Percentiles rank a stretch among this genome's conserved stretches.
phyloP scores from a whole-genome alignment of 306 rosid genomes.

The Herpetospermum pedunculosum region DNA sequence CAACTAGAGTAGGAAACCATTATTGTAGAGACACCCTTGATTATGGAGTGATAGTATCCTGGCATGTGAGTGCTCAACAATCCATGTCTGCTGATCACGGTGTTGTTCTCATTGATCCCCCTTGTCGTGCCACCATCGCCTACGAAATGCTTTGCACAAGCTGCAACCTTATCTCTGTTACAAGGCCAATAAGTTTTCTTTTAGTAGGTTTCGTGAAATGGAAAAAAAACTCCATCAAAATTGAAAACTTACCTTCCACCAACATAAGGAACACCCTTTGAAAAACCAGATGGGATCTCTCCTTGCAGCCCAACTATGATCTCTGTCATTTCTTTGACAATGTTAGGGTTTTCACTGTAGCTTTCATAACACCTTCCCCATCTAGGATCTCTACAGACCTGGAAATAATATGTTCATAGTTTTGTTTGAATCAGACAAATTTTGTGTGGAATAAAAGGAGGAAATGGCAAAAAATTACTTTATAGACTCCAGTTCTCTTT shows the following conservation, averaged over 20 bases:
- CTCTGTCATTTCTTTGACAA: slow-evolving; percentile 7
- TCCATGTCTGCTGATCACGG: neutral
- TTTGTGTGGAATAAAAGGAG: neutral
- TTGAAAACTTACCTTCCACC: slow-evolving; percentile 6
- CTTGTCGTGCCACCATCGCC: neutral
- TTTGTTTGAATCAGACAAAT: neutral
- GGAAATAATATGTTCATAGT: neutral
- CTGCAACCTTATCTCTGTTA: slow-evolving; percentile 13
- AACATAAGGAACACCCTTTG: slow-evolving; percentile 6
- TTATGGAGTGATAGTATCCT: slow-evolving; percentile 1
- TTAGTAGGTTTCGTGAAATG: neutral
- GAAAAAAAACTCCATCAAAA: neutral
- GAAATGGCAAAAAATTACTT: too few relatives aligned
- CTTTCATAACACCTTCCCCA: slow-evolving; percentile 16
- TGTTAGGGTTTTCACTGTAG: slow-evolving; percentile 6
- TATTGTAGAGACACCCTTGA: slow-evolving; percentile 10
- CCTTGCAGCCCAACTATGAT: slow-evolving; percentile 10
- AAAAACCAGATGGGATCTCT: neutral
- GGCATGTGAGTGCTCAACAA: slow-evolving; percentile 9
- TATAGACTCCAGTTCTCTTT: too few relatives aligned
- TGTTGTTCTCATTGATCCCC: slow-evolving; percentile 10
- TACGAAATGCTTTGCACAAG: slow-evolving; percentile 4
- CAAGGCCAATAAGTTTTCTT: neutral
- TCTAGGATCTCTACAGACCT: slow-evolving; percentile 15
- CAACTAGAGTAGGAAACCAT: slow-evolving; percentile 12